Conservation (phyloP, 148 eudicot species). For the Chenopodium suecicum region DNA sequence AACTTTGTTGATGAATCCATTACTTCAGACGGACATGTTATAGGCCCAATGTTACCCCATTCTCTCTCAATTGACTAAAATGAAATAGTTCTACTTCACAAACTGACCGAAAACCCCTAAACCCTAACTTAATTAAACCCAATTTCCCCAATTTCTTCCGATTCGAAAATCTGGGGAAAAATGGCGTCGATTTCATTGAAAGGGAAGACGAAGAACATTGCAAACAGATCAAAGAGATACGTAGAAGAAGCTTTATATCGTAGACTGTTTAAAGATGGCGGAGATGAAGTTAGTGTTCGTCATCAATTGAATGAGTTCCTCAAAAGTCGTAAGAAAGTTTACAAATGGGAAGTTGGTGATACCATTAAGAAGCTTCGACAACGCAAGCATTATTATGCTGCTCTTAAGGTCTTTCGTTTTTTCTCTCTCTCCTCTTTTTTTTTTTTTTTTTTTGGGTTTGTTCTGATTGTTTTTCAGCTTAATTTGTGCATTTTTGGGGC, state of each 20-base stretch:
- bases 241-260: slow-evolving; percentile 73
- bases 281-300: slow-evolving; percentile 65
- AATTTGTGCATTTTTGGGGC: background rate
- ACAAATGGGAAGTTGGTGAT: slow-evolving; percentile 92
- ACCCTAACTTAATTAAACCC: slow-evolving; percentile 13
- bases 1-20: background rate
- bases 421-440: background rate
- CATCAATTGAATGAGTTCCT: slow-evolving; percentile 65
- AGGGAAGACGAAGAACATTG: slow-evolving; percentile 53
- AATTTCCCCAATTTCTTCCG: background rate
- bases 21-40: background rate
- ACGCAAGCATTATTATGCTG: slow-evolving; percentile 70
- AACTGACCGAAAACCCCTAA: slow-evolving; percentile 22
- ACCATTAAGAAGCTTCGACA: slow-evolving; percentile 71
- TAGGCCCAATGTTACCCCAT: too few relatives aligned
- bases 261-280: slow-evolving; percentile 63
- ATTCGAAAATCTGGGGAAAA: slow-evolving; percentile 9
- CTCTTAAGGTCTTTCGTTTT: slow-evolving; percentile 58
- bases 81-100: background rate
- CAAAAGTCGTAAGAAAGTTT: slow-evolving; percentile 56
- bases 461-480: background rate
- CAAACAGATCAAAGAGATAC: slow-evolving; percentile 69
- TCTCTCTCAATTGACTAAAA: background rate
- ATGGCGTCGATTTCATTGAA: slow-evolving; percentile 34
- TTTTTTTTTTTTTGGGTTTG: background rate